Conservation (phyloP, 176 grass and related monocot genomes). For the Phoenix roebelenii region DNA sequence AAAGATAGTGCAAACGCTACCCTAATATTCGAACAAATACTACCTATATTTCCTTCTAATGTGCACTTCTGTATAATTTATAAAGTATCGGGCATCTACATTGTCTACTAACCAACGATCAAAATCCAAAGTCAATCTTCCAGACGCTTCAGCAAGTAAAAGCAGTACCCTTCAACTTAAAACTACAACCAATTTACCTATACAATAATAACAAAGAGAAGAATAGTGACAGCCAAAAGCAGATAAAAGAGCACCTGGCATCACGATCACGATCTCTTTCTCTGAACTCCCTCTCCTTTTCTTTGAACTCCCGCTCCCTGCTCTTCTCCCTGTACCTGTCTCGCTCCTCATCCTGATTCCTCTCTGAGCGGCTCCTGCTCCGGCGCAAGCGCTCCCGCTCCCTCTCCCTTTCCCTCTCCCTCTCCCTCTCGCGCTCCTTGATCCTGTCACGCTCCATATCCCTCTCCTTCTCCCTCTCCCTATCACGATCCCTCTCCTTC, state of each 20-base stretch:
- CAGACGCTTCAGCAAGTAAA: too few relatives aligned
- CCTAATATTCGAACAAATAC: too few relatives aligned
- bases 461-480: constrained; percentile 41
- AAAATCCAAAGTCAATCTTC: too few relatives aligned
- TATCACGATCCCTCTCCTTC: constrained; percentile 39
- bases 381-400: constrained; percentile 29
- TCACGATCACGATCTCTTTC: constrained; percentile 36
- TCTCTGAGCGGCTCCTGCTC: constrained; percentile 70
- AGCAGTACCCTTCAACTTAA: too few relatives aligned
- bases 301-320: constrained; percentile 41
- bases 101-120: too few relatives aligned
- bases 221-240: not conserved
- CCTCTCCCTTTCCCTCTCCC: constrained; percentile 24
- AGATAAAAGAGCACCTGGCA: constrained; percentile 39
- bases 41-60: too few relatives aligned
- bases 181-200: too few relatives aligned
- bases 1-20: too few relatives aligned
- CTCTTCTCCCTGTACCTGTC: constrained; percentile 41
- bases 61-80: too few relatives aligned
- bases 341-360: constrained; percentile 37
- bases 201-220: too few relatives aligned
- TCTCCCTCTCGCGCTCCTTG: constrained; percentile 23
- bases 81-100: too few relatives aligned
- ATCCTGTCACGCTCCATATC: constrained; percentile 30
- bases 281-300: constrained; percentile 31